Evolutionary conservation across 2,329 filamentous ascomycete species (phyloP).

Genomic region (Xylariaceae sp.): DNA sequence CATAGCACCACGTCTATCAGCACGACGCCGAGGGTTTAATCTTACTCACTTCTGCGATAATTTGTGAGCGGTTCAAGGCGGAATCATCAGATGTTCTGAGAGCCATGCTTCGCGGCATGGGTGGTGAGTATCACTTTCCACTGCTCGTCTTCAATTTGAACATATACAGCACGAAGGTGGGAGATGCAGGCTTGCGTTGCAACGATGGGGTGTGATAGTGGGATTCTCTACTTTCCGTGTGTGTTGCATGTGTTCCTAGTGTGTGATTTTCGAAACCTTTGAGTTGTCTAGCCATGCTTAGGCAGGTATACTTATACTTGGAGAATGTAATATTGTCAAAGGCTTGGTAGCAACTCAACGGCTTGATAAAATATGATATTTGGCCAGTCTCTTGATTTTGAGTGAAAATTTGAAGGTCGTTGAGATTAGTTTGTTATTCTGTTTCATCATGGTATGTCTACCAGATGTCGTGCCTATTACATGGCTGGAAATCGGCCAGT

Average conservation of each 20-base stretch:
- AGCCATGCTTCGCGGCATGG: slow-evolving; percentile 16
- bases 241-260: slow-evolving; percentile 7
- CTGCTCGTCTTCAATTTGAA: background rate
- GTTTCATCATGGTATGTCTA: too few relatives aligned
- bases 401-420: too few relatives aligned
- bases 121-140: slow-evolving; percentile 12
- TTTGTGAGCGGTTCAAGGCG: slow-evolving; percentile 6
- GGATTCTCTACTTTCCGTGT: slow-evolving; percentile 11
- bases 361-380: too few relatives aligned
- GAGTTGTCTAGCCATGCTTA: background rate
- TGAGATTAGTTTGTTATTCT: too few relatives aligned
- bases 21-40: slow-evolving; percentile 5
- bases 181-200: slow-evolving; percentile 1
- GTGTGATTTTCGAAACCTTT: slow-evolving; percentile 12
- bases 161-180: slow-evolving; percentile 14
- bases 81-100: slow-evolving; percentile 13
- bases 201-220: slow-evolving; percentile 15
- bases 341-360: too few relatives aligned
- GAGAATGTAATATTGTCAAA: too few relatives aligned
- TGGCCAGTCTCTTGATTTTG: too few relatives aligned
- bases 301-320: too few relatives aligned
- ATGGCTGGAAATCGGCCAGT: too few relatives aligned
- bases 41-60: slow-evolving; percentile 13
- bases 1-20: slow-evolving; percentile 3
- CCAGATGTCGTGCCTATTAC: too few relatives aligned